Conservation (phyloP, 495 filamentous ascomycete species). For the Ramalina intermedia region DNA sequence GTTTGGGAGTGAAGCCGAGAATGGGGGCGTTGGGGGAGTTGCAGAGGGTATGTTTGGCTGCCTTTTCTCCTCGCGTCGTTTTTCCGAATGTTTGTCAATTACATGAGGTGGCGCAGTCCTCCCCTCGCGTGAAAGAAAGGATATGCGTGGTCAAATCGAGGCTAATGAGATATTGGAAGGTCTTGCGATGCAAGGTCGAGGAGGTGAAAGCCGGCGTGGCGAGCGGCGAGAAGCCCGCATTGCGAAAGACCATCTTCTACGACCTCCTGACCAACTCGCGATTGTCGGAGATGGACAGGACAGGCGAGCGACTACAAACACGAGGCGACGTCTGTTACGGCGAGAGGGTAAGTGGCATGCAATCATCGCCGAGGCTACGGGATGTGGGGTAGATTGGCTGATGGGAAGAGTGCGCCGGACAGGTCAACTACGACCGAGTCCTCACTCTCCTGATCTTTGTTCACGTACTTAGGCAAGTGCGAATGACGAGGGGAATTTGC, state of each 20-base stretch:
- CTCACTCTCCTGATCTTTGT: neutral
- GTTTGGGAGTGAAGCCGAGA: constrained; percentile 2
- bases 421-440: constrained; percentile 18
- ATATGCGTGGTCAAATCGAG: too few species aligned
- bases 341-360: constrained; percentile 22
- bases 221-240: neutral
- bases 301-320: constrained; percentile 20
- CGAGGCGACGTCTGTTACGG: constrained; percentile 30
- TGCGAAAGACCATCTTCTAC: constrained; percentile 10
- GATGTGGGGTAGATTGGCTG: too few species aligned
- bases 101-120: too few species aligned
- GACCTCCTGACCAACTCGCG: constrained; percentile 8
- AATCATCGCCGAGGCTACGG: neutral
- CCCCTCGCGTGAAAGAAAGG: too few species aligned
- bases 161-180: neutral
- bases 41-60: too few species aligned
- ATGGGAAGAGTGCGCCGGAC: too few species aligned
- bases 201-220: constrained; percentile 2
- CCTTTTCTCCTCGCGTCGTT: too few species aligned
- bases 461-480: neutral
- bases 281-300: constrained; percentile 5
- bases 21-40: too few species aligned
- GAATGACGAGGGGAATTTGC: neutral
- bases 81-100: too few species aligned
- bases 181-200: neutral